Conservation (phyloP, 345 rosid genomes). For the Lepidium africanum region DNA sequence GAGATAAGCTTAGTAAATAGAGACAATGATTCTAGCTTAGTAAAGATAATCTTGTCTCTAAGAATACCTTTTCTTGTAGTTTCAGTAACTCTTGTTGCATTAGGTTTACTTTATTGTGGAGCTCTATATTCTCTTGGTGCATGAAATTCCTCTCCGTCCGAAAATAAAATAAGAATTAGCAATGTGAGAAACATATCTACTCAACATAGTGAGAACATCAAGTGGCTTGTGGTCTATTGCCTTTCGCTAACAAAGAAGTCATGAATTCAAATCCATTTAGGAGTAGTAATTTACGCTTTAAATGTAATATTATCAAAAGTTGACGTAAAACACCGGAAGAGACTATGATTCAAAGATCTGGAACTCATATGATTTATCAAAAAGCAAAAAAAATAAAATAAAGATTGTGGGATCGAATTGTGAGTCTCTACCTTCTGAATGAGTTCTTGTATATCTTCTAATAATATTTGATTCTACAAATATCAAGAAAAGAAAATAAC, state of each 20-base stretch:
- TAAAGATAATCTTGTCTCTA: not conserved
- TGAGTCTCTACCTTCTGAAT: not conserved
- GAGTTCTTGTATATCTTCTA: constrained; percentile 51
- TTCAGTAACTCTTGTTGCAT: constrained; percentile 43
- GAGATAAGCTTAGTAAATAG: constrained; percentile 10
- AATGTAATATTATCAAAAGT: too few species aligned
- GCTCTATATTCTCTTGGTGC: constrained; percentile 53
- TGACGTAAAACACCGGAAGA: too few species aligned
- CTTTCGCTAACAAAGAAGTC: too few species aligned
- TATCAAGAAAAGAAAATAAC: not conserved
- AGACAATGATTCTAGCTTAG: constrained; percentile 7
- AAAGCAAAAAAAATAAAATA: too few species aligned
- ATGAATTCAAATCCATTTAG: too few species aligned
- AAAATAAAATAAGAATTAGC: not conserved
- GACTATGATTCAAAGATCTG: too few species aligned
- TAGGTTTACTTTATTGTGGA: constrained; percentile 42
- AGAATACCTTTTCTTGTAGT: constrained; percentile 46
- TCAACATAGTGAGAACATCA: too few species aligned
- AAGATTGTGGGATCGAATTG: too few species aligned
- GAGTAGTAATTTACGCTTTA: too few species aligned
- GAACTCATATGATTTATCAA: too few species aligned
- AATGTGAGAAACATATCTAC: not conserved
- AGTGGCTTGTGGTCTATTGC: too few species aligned
- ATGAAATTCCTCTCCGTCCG: constrained; percentile 43
- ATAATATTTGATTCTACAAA: constrained; percentile 52